A percentile compares a stretch with the other conserved stretches of the same genome.
phyloP scores from a whole-genome alignment of 306 rosid genomes.

The Rosa rugosa region DNA sequence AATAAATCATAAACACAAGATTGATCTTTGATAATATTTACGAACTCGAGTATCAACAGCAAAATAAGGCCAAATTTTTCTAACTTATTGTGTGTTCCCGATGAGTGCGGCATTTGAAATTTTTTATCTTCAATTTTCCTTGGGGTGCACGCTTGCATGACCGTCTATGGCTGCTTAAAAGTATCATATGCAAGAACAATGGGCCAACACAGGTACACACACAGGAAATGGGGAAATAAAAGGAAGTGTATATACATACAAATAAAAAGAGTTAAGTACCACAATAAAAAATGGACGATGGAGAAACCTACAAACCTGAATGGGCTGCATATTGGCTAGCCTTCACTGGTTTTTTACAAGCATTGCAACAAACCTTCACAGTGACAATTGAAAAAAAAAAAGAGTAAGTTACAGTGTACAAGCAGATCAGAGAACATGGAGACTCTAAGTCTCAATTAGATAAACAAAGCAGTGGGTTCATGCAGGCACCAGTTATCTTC shows the following conservation, averaged over 20 bases:
- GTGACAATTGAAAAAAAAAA: conserved; percentile 31
- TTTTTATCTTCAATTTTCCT: not conserved
- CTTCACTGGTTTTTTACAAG: conserved; percentile 88
- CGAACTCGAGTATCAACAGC: not conserved
- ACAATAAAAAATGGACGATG: not conserved
- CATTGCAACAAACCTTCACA: conserved; percentile 85
- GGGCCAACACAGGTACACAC: not conserved
- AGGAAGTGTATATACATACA: not conserved
- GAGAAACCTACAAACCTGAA: conserved; percentile 63
- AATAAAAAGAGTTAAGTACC: not conserved
- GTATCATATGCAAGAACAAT: not conserved
- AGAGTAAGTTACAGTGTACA: conserved; percentile 26
- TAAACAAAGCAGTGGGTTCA: not conserved
- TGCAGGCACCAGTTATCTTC: not conserved
- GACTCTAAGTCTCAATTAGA: not conserved
- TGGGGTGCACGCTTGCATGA: not conserved
- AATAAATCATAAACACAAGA: not conserved
- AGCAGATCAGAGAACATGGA: conserved; percentile 21
- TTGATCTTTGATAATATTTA: not conserved
- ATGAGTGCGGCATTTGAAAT: not conserved
- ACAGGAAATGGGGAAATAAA: not conserved
- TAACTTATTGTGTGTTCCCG: not conserved
- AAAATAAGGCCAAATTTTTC: not conserved
- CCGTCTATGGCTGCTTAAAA: not conserved
- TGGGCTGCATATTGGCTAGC: conserved; percentile 79